Evolutionary conservation across 1,139 yeast species (phyloP).

Genomic region (Taphrina deformans): DNA sequence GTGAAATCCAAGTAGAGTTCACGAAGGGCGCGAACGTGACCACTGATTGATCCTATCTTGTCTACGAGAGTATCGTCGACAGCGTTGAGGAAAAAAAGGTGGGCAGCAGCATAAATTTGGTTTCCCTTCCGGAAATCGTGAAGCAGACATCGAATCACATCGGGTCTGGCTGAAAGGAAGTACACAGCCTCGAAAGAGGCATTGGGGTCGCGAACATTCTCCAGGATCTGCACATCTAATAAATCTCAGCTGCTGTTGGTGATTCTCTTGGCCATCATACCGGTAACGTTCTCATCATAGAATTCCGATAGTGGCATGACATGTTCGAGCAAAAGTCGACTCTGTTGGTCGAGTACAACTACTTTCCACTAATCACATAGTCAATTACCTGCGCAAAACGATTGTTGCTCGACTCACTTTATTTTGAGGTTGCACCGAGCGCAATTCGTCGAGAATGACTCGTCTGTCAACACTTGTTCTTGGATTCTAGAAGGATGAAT

Average conservation of each 20-base stretch:
- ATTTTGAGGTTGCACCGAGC: conserved; percentile 26
- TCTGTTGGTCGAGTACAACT: conserved; percentile 48
- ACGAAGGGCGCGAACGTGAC: conserved; percentile 41
- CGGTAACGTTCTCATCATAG: conserved; percentile 48
- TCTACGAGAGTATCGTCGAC: conserved; percentile 38
- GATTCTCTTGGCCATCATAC: conserved; percentile 34
- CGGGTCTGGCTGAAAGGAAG: conserved; percentile 56
- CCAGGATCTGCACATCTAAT: conserved; percentile 53
- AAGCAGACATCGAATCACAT: conserved; percentile 58
- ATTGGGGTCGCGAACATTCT: conserved; percentile 54
- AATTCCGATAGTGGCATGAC: conserved; percentile 48
- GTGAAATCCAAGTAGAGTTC: conserved; percentile 50
- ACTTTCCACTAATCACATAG: conserved; percentile 46
- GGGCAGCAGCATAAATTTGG: conserved; percentile 58
- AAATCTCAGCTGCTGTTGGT: conserved; percentile 43
- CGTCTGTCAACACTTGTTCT: not conserved
- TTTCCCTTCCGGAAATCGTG: conserved; percentile 60
- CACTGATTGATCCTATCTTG: conserved; percentile 44
- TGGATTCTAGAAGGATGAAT: too few species aligned
- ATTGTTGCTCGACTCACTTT: not conserved
- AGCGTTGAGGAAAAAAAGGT: conserved; percentile 51
- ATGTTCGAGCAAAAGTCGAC: conserved; percentile 46
- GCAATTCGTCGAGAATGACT: conserved; percentile 18
- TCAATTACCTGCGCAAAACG: not conserved
- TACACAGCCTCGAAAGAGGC: conserved; percentile 61